These are phyloP conservation scores for Ceratonia siliqua DNA, from an alignment of 306 rosid species.

Conservation along the genomic window DNA sequence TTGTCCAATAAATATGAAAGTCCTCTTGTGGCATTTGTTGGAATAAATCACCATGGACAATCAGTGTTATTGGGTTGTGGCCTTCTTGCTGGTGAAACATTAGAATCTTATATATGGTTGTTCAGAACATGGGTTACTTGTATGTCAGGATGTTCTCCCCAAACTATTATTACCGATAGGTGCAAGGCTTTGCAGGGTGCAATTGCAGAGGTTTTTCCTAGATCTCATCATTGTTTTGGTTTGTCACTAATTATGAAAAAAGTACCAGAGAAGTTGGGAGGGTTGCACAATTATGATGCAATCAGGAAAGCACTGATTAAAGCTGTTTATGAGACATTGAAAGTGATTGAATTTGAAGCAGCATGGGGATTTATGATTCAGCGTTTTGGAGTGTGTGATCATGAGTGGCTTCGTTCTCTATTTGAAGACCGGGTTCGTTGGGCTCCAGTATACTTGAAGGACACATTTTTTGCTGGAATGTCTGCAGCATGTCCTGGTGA, in stretches of 20 bases:
- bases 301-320: slow-evolving; percentile 68
- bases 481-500: slow-evolving; percentile 66
- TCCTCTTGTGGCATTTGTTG: slow-evolving; percentile 89
- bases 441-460: slow-evolving; percentile 88
- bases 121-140: slow-evolving; percentile 81
- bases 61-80: slow-evolving; percentile 85
- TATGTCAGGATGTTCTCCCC: slow-evolving; percentile 65
- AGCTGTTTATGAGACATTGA: slow-evolving; percentile 80
- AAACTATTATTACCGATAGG: slow-evolving; percentile 80
- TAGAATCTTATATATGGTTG: slow-evolving; percentile 78
- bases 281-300: slow-evolving; percentile 78
- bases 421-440: slow-evolving; percentile 81
- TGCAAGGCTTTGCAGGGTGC: slow-evolving; percentile 72
- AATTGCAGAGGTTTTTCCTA: slow-evolving; percentile 70
- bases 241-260: slow-evolving; percentile 83
- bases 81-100: slow-evolving; percentile 77
- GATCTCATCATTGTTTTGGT: slow-evolving; percentile 77
- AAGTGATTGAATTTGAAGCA: slow-evolving; percentile 88
- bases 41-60: slow-evolving; percentile 88
- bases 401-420: slow-evolving; percentile 85
- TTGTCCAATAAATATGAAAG: slow-evolving; percentile 81
- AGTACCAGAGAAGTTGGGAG: slow-evolving; percentile 89
- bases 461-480: slow-evolving; percentile 75
- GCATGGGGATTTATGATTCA: slow-evolving; percentile 89
- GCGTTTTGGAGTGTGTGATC: slow-evolving; percentile 69